Evolutionary conservation across 139 green algal genomes (phyloP).

Genomic region (Chlamydomonas incerta): DNA sequence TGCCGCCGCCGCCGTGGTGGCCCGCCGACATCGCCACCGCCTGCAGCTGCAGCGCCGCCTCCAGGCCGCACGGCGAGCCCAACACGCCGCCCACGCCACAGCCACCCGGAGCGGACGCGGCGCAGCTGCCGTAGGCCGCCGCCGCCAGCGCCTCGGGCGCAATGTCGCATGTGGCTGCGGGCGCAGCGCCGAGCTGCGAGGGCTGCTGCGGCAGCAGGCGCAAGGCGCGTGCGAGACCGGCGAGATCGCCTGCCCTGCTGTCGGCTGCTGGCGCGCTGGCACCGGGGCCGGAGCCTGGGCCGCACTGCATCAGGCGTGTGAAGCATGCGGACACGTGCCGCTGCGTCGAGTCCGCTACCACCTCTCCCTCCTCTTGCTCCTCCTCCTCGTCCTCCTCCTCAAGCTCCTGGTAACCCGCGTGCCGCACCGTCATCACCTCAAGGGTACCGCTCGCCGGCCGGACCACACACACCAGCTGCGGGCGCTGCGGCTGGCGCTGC

Average conservation of each 20-base stretch:
- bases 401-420: too few relatives aligned
- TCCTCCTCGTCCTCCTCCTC: too few relatives aligned
- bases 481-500: not conserved
- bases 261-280: too few relatives aligned
- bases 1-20: not conserved
- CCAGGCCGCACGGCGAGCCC: conserved; percentile 1
- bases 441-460: not conserved
- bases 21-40: not conserved
- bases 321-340: too few relatives aligned
- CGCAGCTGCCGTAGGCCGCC: not conserved
- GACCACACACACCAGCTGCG: conserved; percentile 9
- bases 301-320: too few relatives aligned
- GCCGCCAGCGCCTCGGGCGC: not conserved
- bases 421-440: not conserved
- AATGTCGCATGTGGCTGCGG: not conserved
- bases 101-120: not conserved
- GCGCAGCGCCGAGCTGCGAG: not conserved
- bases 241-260: too few relatives aligned
- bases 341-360: too few relatives aligned
- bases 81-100: conserved; percentile 1
- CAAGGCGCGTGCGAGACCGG: too few relatives aligned
- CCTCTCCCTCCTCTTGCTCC: too few relatives aligned
- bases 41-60: conserved; percentile 28
- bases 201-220: not conserved
- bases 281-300: too few relatives aligned